These are phyloP conservation scores for Neurospora tetrasperma DNA, from an alignment of 495 filamentous ascomycete genomes.

Conservation along the genomic window DNA sequence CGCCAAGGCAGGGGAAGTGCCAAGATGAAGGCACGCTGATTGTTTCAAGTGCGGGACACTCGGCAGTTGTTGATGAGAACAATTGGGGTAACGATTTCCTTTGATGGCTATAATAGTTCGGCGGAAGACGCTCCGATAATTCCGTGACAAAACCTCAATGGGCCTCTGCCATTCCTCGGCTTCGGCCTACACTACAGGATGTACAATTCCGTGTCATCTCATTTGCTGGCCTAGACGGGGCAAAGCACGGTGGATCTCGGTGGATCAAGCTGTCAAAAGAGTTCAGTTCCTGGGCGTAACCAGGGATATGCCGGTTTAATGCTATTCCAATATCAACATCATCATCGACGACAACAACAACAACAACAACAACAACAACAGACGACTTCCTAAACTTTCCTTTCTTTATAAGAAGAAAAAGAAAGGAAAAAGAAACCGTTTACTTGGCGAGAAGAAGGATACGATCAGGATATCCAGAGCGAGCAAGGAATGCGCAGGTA, in stretches of 20 bases:
- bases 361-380: background rate
- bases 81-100: background rate
- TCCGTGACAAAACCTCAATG: background rate
- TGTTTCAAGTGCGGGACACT: background rate
- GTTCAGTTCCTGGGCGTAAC: background rate
- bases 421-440: too few relatives aligned
- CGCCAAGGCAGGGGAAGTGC: background rate
- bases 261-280: background rate
- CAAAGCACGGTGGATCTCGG: background rate
- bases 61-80: background rate
- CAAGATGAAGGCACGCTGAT: background rate
- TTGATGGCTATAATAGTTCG: background rate
- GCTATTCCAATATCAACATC: background rate
- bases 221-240: background rate
- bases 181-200: background rate
- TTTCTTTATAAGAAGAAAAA: too few relatives aligned
- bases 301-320: background rate
- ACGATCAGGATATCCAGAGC: background rate
- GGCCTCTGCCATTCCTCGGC: background rate
- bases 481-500: background rate
- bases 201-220: background rate
- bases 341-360: background rate
- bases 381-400: background rate
- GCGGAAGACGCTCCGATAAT: background rate
- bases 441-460: too few relatives aligned